Conservation (phyloP, 495 filamentous ascomycete genomes). For the Penicillium nucicola region DNA sequence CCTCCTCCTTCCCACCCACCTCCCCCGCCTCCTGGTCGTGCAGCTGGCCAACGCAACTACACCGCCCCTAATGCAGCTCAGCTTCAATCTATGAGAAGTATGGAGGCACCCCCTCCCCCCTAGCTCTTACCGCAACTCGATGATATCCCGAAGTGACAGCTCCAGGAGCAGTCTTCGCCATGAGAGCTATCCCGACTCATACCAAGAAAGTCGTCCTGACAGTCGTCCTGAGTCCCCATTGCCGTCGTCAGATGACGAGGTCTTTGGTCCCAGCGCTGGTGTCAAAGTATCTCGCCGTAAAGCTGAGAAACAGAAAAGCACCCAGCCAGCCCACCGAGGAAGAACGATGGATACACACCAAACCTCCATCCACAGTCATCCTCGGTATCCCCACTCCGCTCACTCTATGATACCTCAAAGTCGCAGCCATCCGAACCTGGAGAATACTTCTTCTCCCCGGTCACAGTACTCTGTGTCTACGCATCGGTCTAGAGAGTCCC, state of each 20-base stretch:
- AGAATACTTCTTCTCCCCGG: slow-evolving; percentile 21
- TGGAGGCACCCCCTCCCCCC: slow-evolving; percentile 7
- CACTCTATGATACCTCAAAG: slow-evolving; percentile 27
- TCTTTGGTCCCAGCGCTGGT: slow-evolving; percentile 15
- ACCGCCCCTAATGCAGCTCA: slow-evolving; percentile 9
- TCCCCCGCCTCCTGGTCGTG: slow-evolving; percentile 7
- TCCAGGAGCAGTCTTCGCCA: slow-evolving; percentile 24
- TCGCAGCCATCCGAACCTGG: slow-evolving; percentile 16
- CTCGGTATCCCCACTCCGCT: slow-evolving; percentile 5
- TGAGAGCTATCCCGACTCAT: slow-evolving; percentile 21
- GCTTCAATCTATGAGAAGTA: not conserved
- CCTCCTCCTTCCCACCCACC: slow-evolving; percentile 20
- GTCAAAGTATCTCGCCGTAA: slow-evolving; percentile 6
- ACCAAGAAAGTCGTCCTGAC: slow-evolving; percentile 20
- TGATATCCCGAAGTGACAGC: slow-evolving; percentile 28
- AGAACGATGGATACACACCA: slow-evolving; percentile 9
- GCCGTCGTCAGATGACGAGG: slow-evolving; percentile 44
- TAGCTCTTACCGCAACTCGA: slow-evolving; percentile 12
- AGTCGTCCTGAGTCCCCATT: slow-evolving; percentile 36
- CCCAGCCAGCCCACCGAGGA: slow-evolving; percentile 12
- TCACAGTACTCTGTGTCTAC: slow-evolving; percentile 23
- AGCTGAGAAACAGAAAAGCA: slow-evolving; percentile 4
- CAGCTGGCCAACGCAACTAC: slow-evolving; percentile 14
- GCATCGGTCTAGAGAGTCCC: slow-evolving; percentile 22
- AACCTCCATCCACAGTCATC: slow-evolving; percentile 1